Conservation (phyloP, 1,284 basidiomycete species). For the Papiliotrema fonsecae region DNA sequence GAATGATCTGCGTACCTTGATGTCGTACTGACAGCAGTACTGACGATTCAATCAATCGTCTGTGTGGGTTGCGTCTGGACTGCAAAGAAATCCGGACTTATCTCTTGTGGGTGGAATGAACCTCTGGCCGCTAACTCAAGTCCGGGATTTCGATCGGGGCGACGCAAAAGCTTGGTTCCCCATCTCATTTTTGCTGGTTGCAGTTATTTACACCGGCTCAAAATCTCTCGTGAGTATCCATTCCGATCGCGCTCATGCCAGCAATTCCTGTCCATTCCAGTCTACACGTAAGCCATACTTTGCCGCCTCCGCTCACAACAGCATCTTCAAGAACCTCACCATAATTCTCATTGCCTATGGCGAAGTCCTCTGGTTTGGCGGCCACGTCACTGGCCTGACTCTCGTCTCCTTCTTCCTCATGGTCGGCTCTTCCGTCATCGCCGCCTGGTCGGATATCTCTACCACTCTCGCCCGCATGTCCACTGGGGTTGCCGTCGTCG, state of each 20-base stretch:
- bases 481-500: constrained; percentile 31
- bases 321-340: constrained; percentile 97
- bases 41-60: constrained; percentile 85
- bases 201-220: constrained; percentile 96
- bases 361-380: constrained; percentile 89
- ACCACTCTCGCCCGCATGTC: constrained; percentile 35
- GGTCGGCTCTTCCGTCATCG: constrained; percentile 93
- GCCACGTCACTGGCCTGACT: constrained; percentile 79
- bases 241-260: constrained; percentile 36
- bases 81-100: constrained; percentile 73
- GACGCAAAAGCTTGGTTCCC: constrained; percentile 94
- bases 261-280: constrained; percentile 91
- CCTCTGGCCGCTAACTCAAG: constrained; percentile 10
- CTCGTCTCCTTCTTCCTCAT: constrained; percentile 88
- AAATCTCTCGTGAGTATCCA: constrained; percentile 72
- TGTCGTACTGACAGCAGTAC: constrained; percentile 47
- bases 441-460: constrained; percentile 85
- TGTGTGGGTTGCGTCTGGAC: constrained; percentile 70
- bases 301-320: constrained; percentile 4
- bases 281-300: constrained; percentile 62
- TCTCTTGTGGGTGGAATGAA: constrained; percentile 65
- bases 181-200: constrained; percentile 84
- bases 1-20: background rate
- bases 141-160: constrained; percentile 75
- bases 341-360: constrained; percentile 97